Evolutionary conservation across 208 protist genomes (phyloP), one percentile per base, ranked within the genome.

Genomic region (Porcisia hertigi): DNA sequence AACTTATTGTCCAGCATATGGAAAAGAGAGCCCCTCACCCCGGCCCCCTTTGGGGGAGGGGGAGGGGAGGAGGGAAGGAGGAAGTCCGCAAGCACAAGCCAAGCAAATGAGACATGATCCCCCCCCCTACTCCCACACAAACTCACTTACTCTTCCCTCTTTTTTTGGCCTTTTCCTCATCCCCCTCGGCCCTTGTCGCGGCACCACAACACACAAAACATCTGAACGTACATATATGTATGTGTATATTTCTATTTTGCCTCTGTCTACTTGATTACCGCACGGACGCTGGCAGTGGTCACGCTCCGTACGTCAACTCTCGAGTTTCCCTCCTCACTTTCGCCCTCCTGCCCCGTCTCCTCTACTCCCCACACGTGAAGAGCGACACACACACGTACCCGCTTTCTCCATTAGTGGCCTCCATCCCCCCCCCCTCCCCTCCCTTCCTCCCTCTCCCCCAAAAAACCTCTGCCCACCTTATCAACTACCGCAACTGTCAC

Each of bases 231-330:
- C 60, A 65, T 14, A 45, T 30, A 9, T 43, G 41, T 7, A n/a
- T 49, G 23, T 18, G 25, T 52, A 55, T 16, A 58, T 9, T 2
- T 14, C 36, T n/a, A 20, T 6, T 49, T 49, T 23, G 3, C n/a
- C 20, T 34, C 0, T 52, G 47, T 52, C 47, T 14, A 52, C 5
- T 52, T 52, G 47, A 14, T 52, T 12, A 52, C 39, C 20, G 18
- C 63, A 43, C 63, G 20, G 41, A 67, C 20, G 20, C 34, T 45
- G 23, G 34, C 47, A 71, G 66, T 43, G 49, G 43, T 12, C 41
- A 41, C 66, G 58, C 66, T n/a, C 66, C n/a, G 66, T 71, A 57
- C 66, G 34, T 41, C 25, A 54, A 9, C 47, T 73, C 69, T 64
- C 55, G 25, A 18, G 41, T 53, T 63, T 73, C 16, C 54, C 52